phyloP scores from a whole-genome alignment of 2,329 filamentous ascomycete species.

The Penicillium palitans region DNA sequence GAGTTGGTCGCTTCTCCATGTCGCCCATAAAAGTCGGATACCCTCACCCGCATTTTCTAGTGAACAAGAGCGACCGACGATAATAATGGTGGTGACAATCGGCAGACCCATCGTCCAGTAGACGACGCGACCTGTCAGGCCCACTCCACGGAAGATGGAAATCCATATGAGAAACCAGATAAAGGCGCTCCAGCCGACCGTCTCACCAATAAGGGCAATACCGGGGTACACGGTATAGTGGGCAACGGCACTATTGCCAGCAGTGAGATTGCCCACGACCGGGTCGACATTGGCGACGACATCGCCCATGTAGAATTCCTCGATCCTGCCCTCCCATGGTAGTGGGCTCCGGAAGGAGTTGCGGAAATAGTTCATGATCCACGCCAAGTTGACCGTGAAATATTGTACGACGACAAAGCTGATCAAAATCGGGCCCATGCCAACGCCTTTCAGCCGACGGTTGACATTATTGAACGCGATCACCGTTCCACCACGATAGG shows the following conservation, averaged over 20 bases:
- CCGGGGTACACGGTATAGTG: constrained; percentile 52
- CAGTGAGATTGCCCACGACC: constrained; percentile 41
- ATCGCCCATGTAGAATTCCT: constrained; percentile 55
- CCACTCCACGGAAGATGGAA: constrained; percentile 60
- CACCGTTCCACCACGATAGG: constrained; percentile 57
- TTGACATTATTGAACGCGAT: constrained; percentile 58
- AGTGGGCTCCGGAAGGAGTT: constrained; percentile 57
- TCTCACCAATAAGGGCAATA: constrained; percentile 54
- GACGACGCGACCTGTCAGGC: constrained; percentile 58
- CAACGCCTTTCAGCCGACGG: constrained; percentile 55
- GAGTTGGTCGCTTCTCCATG: constrained; percentile 53
- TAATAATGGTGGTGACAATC: constrained; percentile 57
- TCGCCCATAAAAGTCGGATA: constrained; percentile 51
- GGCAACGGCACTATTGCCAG: constrained; percentile 42
- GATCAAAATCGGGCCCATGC: constrained; percentile 54
- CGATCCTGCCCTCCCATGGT: constrained; percentile 54
- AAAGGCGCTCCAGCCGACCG: constrained; percentile 59
- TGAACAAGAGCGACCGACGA: constrained; percentile 56
- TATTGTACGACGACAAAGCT: constrained; percentile 59
- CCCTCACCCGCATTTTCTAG: constrained; percentile 57
- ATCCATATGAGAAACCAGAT: constrained; percentile 62
- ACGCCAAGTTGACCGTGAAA: constrained; percentile 58
- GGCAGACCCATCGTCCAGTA: constrained; percentile 64
- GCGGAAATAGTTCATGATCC: constrained; percentile 62
- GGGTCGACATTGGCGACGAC: constrained; percentile 53